Base-by-base conservation (phyloP, 2,329 filamentous ascomycete species). In the Tolypocladium paradoxum region DNA sequence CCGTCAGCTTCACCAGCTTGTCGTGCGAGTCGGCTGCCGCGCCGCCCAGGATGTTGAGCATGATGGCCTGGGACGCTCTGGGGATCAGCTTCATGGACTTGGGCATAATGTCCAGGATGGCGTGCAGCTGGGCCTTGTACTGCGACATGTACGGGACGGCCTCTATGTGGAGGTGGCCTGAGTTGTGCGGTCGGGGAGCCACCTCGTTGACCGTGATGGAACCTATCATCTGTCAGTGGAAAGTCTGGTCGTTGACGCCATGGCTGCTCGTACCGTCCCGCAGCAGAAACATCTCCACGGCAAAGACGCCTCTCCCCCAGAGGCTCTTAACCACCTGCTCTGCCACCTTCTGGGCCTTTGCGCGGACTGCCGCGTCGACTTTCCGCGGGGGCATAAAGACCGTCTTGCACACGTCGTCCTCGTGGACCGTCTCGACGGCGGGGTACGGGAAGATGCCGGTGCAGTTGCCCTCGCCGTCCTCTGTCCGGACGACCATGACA, bases 161-260 rank as follows among this genome's bases (percentile, higher is more conserved):
- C 73, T 99, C 92, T 58, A 97, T 97, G 3, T 88, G 95, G 71
- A 91, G 92, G 70, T 97, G 93, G 0, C 93, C 93, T 0, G 89
- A 95, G 73, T 96, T 96, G 72, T 96, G 91, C 54, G 75, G 74
- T 18, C 89, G 78, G 14, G 88, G 89, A 0, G 89, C 89, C 57
- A 95, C 86, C 70, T 96, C 90, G 68, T 95, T 96, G 61, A 96
- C 79, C 54, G 95, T 72, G 2, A 96, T 76, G 1, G 74, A 74
- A 54, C 77, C 75, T 76, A 24, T 49, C 16, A 33, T 11, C 51
- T 36, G 52, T 59, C 43, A 56, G 58, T 46, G 52, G 56, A 6
- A 16, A 3, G 47, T 24, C 46, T 18, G 29, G 24, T 33, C 52
- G 7, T 52, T 43, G 12, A 55, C 33, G 36, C 24, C 20, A 20